Base-by-base conservation (phyloP, 2,329 filamentous ascomycete genomes). In the Cladosporium sp. region DNA sequence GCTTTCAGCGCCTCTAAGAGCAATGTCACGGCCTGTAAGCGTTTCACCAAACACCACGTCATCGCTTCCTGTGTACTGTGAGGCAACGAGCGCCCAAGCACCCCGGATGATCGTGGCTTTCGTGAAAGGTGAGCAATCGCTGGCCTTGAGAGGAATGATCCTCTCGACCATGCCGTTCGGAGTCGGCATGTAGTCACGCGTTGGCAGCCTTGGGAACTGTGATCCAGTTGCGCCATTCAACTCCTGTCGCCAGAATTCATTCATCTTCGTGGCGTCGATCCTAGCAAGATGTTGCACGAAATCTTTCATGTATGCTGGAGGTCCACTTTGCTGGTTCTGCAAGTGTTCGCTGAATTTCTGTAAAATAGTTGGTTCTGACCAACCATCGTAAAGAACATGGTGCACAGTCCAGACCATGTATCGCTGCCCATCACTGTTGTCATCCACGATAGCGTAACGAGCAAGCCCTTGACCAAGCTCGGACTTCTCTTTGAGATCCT, bases 71-170 rank as follows among this genome's bases (percentile, higher is more conserved):
- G 80, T 78, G 12, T 84, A 69, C 17, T 76, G 80, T 0, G 81
- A 79, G 3, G 86, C 75, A 0, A 81, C 77, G 59, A 82, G 77
- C 0, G 82, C 79, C 82, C 84, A 86, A 0, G 82, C 82, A 0
- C 81, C 78, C 65, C 84, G 84, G 36, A 85, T 73, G 3, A 85
- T 76, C 0, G 80, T 69, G 38, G 39, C 67, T 61, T 22, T 61
- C 11, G 69, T 70, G 52, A 72, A 66, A 2, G 54, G 54, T 4
- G 54, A 12, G 73, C 75, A 39, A 70, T 74, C 25, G 73, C 69
- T n/a, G 70, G 63, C 30, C 12, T 55, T 37, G 51, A 59, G 49
- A 5, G 54, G 25, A 17, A 67, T 63, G 4, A 65, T 64, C 1
- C 65, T 60, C 14, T 64, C 42, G 1, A 73, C 47, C 34, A 66